Evolutionary conservation across 83 land plant species (phyloP), one percentile per base, ranked within the genome.

Genomic region (Larix sibirica): DNA sequence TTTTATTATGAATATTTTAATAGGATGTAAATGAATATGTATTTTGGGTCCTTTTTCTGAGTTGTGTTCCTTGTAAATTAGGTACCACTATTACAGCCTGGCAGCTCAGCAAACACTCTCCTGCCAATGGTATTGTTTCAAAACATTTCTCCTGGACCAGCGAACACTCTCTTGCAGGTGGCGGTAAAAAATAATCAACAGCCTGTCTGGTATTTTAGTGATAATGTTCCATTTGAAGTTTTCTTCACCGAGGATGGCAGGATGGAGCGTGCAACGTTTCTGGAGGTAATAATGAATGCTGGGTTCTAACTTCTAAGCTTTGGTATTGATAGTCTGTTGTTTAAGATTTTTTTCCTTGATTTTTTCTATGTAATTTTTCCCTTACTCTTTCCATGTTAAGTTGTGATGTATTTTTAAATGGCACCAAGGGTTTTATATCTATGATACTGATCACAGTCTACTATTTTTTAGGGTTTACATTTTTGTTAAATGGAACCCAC

Each of bases 141-240:
- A 84, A 95, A 93, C 87, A 81, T 98, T 13, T 81, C 96, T 17
- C 87, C 90, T 67, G 99, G 99, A 44, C 94, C 99, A 58, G 99
- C 99, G 67, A 98, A 66, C 78, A 80, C 96, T 12, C 88, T 93
- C 85, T 62, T 98, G 81, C 99, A 98, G 85, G 96, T 98, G 44
- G 99, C 99, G 54, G 96, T 98, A 62, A 98, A 98, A 81, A 96
- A 98, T 79, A 95, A 91, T 79, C 99, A 98, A 81, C 99, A 98
- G 82, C 99, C 99, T 67, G 99, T 98, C 17, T 98, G 97, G 99
- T 98, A 98, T 86, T 98, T 98, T 91, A 96, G 81, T 80, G 99
- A 98, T 78, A 98, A 93, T 84, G 88, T 98, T 61, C 88, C 90
- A 56, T 83, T 98, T 82, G 90, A 88, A 62, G 90, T 88, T 13